phyloP scores from a whole-genome alignment of 768 basidiomycete genomes.

The Boletus patriciae region DNA sequence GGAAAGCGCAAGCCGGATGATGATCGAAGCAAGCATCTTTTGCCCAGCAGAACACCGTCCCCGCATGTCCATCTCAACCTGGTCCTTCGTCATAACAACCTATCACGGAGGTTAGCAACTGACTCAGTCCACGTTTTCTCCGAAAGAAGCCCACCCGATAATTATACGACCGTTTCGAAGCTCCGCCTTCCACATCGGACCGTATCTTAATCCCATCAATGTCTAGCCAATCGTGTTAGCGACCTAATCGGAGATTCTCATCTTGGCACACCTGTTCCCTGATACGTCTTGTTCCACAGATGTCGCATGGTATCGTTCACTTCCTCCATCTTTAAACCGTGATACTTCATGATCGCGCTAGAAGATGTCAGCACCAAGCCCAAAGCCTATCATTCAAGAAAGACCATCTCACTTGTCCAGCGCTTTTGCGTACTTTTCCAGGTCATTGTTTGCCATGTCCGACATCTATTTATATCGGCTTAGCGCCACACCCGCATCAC shows the following conservation, averaged over 20 bases:
- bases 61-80: slow-evolving; percentile 99
- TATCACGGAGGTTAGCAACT: slow-evolving; percentile 33
- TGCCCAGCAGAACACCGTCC: slow-evolving; percentile 98
- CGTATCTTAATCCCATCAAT: slow-evolving; percentile 97
- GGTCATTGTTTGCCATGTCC: slow-evolving; percentile 94
- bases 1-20: slow-evolving; percentile 94
- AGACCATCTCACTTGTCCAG: slow-evolving; percentile 76
- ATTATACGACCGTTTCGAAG: slow-evolving; percentile 93
- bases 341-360: slow-evolving; percentile 99
- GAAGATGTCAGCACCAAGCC: slow-evolving; percentile 15
- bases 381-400: background rate
- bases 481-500: background rate
- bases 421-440: slow-evolving; percentile 98
- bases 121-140: slow-evolving; percentile 4
- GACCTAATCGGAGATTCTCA: background rate
- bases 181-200: slow-evolving; percentile 89
- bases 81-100: slow-evolving; percentile 99
- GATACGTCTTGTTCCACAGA: slow-evolving; percentile 98
- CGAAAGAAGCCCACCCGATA: slow-evolving; percentile 67
- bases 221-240: slow-evolving; percentile 50
- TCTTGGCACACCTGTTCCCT: slow-evolving; percentile 78
- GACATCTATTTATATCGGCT: slow-evolving; percentile 62
- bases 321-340: slow-evolving; percentile 97
- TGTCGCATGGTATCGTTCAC: slow-evolving; percentile 98
- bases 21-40: slow-evolving; percentile 97